Conservation (phyloP, 2,329 filamentous ascomycete genomes). For the Fusarium sarcochroum region DNA sequence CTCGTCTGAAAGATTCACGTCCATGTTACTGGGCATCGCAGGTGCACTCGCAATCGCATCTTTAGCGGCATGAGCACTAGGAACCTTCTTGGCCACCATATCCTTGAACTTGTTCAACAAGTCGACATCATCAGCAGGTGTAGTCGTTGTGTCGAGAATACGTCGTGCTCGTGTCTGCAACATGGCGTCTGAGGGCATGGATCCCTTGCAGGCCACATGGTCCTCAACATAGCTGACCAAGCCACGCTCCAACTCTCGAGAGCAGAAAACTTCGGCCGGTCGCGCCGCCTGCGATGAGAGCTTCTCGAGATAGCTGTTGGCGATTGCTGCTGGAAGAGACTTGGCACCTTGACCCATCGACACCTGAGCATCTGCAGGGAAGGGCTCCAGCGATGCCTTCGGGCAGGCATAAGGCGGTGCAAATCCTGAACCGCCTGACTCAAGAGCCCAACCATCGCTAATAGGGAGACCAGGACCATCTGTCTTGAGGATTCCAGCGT, state of each 20-base stretch:
- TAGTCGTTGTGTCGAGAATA: slow-evolving; percentile 62
- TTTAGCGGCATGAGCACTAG: slow-evolving; percentile 32
- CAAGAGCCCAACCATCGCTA: slow-evolving; percentile 60
- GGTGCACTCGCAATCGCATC: slow-evolving; percentile 11
- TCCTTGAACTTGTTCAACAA: slow-evolving; percentile 69
- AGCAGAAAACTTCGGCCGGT: slow-evolving; percentile 69
- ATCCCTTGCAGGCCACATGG: slow-evolving; percentile 55
- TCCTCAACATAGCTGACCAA: slow-evolving; percentile 63
- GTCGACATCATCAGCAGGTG: slow-evolving; percentile 67
- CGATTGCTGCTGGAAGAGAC: slow-evolving; percentile 60
- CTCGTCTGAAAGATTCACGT: slow-evolving; percentile 55
- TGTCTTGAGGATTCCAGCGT: slow-evolving; percentile 65
- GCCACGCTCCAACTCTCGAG: slow-evolving; percentile 69
- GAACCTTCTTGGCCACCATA: slow-evolving; percentile 55
- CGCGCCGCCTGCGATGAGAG: slow-evolving; percentile 61
- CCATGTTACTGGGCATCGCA: slow-evolving; percentile 50
- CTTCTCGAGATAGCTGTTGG: slow-evolving; percentile 63
- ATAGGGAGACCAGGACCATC: slow-evolving; percentile 65
- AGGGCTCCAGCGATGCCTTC: slow-evolving; percentile 55
- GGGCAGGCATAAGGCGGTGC: slow-evolving; percentile 68
- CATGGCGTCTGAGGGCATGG: slow-evolving; percentile 63
- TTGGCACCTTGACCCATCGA: slow-evolving; percentile 56
- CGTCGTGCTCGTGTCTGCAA: slow-evolving; percentile 63
- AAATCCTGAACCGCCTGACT: slow-evolving; percentile 68
- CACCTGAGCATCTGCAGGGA: slow-evolving; percentile 53